Evolutionary conservation across 2,329 filamentous ascomycete species (phyloP), one percentile per base, ranked within the genome.

Genomic region (Hypoxylon sp.): DNA sequence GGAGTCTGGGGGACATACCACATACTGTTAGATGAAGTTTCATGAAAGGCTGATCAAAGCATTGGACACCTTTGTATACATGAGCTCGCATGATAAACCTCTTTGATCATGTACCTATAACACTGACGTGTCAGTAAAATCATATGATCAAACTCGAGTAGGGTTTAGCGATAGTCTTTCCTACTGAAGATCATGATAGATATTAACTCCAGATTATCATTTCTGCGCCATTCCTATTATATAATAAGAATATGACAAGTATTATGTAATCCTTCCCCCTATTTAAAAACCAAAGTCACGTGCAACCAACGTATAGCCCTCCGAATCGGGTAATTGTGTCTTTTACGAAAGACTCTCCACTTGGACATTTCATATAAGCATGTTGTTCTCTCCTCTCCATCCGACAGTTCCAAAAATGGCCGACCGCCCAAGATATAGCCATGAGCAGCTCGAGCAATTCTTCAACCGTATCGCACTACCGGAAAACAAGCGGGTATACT

Each of bases 391-490:
- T 41, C 59, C 11, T 30, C 29, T 21, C 12, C 11, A 19, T 23
- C 27, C 5, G 27, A 3, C 21, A 21, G 21, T 39, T 25, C 11
- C 37, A 19, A 63, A 21, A 46, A 74, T 71, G 71, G 70, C 67
- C 6, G 67, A 65, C 64, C 70, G 71, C 8, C 67, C 61, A 0
- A 63, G 55, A 16, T 73, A 70, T 54, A 67, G 48, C 32, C 32
- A 48, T 5, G 55, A 51, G 1, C 66, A 74, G 45, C 60, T 74
- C 1, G 30, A 54, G 30, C 52, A 68, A 46, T 74, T 71, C 55
- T 72, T 69, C 55, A 46, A 67, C 25, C 71, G 71, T 39, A 68
- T 74, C 58, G 50, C 50, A 12, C 55, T 74, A 4, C 71, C 73
- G 5, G 29, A 52, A 16, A 3, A 41, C 5, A 12, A 59, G n/a